Base-by-base conservation (phyloP, 140 eudicot species). In the Bidens hawaiensis region DNA sequence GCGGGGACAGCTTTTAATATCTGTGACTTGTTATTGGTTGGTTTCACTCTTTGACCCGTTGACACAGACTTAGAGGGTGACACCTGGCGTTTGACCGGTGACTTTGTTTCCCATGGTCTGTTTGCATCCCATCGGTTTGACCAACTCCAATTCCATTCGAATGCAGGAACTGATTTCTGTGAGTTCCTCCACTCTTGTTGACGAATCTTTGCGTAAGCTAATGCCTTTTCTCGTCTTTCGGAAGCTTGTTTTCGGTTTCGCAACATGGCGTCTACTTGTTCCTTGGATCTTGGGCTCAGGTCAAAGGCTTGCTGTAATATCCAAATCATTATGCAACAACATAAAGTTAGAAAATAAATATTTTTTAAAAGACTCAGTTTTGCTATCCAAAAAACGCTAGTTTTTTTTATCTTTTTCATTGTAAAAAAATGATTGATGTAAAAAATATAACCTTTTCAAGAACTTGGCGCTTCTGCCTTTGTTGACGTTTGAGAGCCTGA, bases 141-240 rank as follows among this genome's bases (percentile, higher is more conserved):
- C 94, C 94, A 82, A 62, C 76, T 85, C 95, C 95, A 82, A 9
- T 80, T 86, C 84, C 89, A 85, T 4, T 61, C 75, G 10, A 84
- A 76, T 12, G 83, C 57, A 18, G n/a, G n/a, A n/a, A n/a, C n/a
- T n/a, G 79, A 21, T 51, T 69, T 79, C 15, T 69, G 51, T 14
- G 82, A 47, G 77, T 72, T 79, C 85, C 77, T 82, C 89, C 87
- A 77, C 19, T 79, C 21, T 78, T 77, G 83, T 87, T 88, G 87
- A 66, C 75, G 96, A n/a, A 83, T 8, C 71, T 65, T 49, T 28
- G 94, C 67, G 42, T 79, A 88, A 53, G 96, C 88, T 60, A 85
- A 75, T 13, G 87, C 90, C 25, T 81, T 81, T 63, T 85, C 90
- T 70, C 87, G 77, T 77, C 90, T 78, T 68, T 79, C 76, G 15